These are phyloP conservation scores for Phoenix roebelenii DNA, from an alignment of 176 grass and related monocot genomes.

Conservation along the genomic window DNA sequence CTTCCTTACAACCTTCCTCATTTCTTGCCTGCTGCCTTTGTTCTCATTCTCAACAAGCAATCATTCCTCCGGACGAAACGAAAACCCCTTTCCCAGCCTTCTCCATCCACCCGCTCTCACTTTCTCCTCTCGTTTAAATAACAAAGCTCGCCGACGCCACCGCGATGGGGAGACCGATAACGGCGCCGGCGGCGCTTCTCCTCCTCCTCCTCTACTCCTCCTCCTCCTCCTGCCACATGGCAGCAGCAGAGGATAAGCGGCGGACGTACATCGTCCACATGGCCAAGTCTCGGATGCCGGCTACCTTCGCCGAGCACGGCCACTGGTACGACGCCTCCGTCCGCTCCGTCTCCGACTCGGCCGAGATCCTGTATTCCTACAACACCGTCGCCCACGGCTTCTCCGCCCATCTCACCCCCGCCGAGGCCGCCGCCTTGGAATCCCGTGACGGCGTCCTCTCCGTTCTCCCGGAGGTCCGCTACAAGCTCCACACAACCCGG, in stretches of 20 bases:
- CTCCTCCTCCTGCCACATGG: not conserved
- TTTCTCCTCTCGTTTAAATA: too few relatives aligned
- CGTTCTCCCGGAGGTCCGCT: constrained; percentile 73
- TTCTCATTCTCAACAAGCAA: too few relatives aligned
- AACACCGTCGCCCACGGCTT: constrained; percentile 69
- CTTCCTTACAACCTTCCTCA: too few relatives aligned
- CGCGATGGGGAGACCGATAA: too few relatives aligned
- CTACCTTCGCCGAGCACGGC: constrained; percentile 34
- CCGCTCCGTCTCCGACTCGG: constrained; percentile 56
- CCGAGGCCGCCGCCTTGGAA: constrained; percentile 50
- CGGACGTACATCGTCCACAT: constrained; percentile 82
- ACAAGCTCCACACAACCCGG: constrained; percentile 86
- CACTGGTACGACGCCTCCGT: constrained; percentile 80
- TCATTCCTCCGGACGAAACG: too few relatives aligned
- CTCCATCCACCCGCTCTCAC: too few relatives aligned
- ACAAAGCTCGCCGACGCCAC: too few relatives aligned
- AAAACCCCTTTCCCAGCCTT: too few relatives aligned
- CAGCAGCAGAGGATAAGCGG: constrained; percentile 3
- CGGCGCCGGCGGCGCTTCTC: not conserved
- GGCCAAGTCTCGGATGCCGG: constrained; percentile 55
- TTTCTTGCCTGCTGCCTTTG: too few relatives aligned
- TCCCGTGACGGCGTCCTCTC: constrained; percentile 48
- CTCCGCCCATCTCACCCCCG: constrained; percentile 55
- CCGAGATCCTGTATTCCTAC: constrained; percentile 73
- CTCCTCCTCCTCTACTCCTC: not conserved